Evolutionary conservation across 192 early-diverging fungal genomes (phyloP).

Genomic region (Backusella circina): DNA sequence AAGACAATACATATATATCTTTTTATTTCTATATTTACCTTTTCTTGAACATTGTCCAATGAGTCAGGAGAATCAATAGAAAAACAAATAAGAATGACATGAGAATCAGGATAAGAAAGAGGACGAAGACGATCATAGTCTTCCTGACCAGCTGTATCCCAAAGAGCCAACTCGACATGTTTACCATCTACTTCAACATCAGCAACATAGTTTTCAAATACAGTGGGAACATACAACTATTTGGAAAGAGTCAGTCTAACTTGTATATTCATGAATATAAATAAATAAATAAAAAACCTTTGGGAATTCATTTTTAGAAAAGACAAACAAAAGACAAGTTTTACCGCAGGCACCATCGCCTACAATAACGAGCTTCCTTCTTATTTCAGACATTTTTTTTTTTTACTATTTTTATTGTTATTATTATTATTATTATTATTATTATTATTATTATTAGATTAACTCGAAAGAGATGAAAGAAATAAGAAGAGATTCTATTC

Average conservation of each 20-base stretch:
- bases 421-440: no score
- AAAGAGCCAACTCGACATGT: constrained; percentile 83
- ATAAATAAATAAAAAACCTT: constrained; percentile 49
- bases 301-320: constrained; percentile 81
- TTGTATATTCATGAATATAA: constrained; percentile 14
- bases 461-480: no score
- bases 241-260: neutral
- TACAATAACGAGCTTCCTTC: constrained; percentile 86
- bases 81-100: constrained; percentile 93
- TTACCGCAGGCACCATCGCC: constrained; percentile 94
- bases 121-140: constrained; percentile 94
- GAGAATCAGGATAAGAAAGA: constrained; percentile 88
- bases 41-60: constrained; percentile 76
- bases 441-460: no score
- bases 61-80: constrained; percentile 78
- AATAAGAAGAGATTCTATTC: no score
- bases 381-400: constrained; percentile 54
- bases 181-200: constrained; percentile 85
- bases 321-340: constrained; percentile 84
- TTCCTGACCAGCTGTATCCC: constrained; percentile 95
- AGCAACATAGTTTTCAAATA: constrained; percentile 92
- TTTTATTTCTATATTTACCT: constrained; percentile 33
- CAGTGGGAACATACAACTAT: constrained; percentile 77
- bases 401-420: no score
- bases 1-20: neutral